Evolutionary conservation across 371 early-diverging fungal species (phyloP).

Genomic region (Entomophthora muscae): DNA sequence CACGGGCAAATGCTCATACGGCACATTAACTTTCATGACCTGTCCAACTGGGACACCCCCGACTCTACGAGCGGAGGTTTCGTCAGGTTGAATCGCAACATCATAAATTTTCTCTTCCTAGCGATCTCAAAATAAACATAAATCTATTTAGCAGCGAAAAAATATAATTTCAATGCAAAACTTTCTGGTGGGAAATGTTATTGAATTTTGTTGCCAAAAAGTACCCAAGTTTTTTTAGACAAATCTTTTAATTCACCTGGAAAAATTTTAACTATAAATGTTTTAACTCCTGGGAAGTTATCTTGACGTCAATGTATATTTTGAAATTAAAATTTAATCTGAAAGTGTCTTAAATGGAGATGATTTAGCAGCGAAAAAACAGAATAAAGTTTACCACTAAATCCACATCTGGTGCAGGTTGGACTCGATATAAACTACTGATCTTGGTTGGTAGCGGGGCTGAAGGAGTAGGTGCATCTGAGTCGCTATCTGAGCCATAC

Average conservation of each 20-base stretch:
- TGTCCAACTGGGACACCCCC: background rate
- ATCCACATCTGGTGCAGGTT: conserved; percentile 2
- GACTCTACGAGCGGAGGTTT: conserved; percentile 1
- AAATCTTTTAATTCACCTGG: background rate
- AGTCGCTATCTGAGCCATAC: background rate
- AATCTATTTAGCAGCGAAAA: background rate
- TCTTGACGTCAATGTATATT: background rate
- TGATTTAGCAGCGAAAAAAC: background rate
- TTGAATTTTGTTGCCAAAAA: background rate
- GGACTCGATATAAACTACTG: background rate
- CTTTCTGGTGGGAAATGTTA: background rate
- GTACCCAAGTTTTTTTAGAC: background rate
- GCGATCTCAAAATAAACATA: background rate
- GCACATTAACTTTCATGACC: conserved; percentile 3
- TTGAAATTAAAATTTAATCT: no score
- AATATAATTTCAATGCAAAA: background rate
- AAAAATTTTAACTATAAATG: background rate
- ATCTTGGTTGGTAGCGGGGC: background rate
- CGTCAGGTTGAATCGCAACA: background rate
- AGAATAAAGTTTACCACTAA: background rate
- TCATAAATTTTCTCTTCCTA: background rate
- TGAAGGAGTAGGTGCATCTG: background rate
- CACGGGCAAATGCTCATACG: background rate
- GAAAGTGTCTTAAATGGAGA: no score
- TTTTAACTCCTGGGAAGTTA: background rate